Base-by-base conservation (phyloP, 768 basidiomycete genomes). In the Tephrocybe sp. region DNA sequence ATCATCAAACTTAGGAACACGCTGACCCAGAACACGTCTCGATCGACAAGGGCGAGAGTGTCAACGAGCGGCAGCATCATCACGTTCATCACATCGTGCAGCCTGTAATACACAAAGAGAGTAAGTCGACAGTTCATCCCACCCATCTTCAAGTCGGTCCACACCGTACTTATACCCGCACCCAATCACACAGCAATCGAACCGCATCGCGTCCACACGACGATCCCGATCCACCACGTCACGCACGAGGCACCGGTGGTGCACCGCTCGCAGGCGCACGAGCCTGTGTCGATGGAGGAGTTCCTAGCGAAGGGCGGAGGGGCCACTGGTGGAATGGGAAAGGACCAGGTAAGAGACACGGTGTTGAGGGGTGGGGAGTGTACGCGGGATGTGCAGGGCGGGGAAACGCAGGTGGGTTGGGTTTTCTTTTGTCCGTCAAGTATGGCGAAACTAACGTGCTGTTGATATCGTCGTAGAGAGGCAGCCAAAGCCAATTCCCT, bases 31-130 rank as follows among this genome's bases (percentile, higher is more conserved):
- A 72, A 45, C 62, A 59, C 7, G 61, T 56, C 14, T 44, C 68
- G 36, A 53, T 69, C 41, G 72, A 72, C 56, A 65, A 68, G 47
- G 71, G 68, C 4, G 64, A 52, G n/a, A 59, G 50, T 0, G 53
- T 71, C 14, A 65, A 62, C 3, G 69, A 72, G 46, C 55, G 60
- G 7, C 50, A 64, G 14, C 66, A 71, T 30, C 69, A 72, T 39
- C 72, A 73, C 49, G 60, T 70, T 23, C 67, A 71, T 39, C 69
- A 73, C 30, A 57, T 72, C 23, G 65, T 72, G 14, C 70, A 73
- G 46, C 70, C 70, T 14, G 56, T 73, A 19, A 68, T 72, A 38
- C 62, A 72, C 57, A 70, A 71, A 68, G 65, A 71, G 45, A 67
- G 72, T 71, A 48, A 19, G 69, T 59, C 6, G 5, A 11, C 4